Evolutionary conservation across 2,329 filamentous ascomycete species (phyloP).

Genomic region (Microcyclosporella mali): DNA sequence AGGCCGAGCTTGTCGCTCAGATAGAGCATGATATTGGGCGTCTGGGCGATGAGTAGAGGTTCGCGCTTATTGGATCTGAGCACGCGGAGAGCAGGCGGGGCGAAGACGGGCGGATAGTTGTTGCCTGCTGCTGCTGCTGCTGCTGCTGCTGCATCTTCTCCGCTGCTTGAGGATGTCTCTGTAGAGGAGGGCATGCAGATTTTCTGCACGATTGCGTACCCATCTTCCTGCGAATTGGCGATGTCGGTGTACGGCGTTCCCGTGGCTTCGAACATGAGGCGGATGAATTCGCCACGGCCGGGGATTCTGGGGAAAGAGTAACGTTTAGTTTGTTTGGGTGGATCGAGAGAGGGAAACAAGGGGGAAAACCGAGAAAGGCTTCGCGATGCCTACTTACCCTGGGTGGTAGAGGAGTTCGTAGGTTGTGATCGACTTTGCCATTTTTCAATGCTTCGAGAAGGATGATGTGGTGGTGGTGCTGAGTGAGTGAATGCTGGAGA

Average conservation of each 20-base stretch:
- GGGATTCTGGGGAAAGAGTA: conserved; percentile 58
- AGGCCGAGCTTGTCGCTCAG: conserved; percentile 57
- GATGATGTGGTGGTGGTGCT: background rate
- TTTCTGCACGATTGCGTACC: conserved; percentile 46
- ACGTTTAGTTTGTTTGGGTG: too few relatives aligned
- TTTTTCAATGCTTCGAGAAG: too few relatives aligned
- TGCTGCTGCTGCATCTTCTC: too few relatives aligned
- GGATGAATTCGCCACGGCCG: conserved; percentile 68
- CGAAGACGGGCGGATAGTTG: conserved; percentile 60
- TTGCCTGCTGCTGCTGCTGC: too few relatives aligned
- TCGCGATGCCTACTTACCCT: background rate
- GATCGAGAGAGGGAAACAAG: background rate
- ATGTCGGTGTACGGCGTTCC: conserved; percentile 60
- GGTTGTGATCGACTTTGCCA: conserved; percentile 4
- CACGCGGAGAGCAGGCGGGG: conserved; percentile 59
- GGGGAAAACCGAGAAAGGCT: background rate
- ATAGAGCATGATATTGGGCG: conserved; percentile 67
- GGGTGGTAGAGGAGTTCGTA: conserved; percentile 56
- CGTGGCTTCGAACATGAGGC: conserved; percentile 65
- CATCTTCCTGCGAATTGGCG: conserved; percentile 45
- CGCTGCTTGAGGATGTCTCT: too few relatives aligned
- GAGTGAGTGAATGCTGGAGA: background rate
- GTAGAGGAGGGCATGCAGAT: conserved; percentile 38
- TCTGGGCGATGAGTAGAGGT: conserved; percentile 58
- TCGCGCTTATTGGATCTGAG: conserved; percentile 48